Evolutionary conservation across 1,284 basidiomycete genomes (phyloP).

Genomic region (Pisolithus thermaeus): DNA sequence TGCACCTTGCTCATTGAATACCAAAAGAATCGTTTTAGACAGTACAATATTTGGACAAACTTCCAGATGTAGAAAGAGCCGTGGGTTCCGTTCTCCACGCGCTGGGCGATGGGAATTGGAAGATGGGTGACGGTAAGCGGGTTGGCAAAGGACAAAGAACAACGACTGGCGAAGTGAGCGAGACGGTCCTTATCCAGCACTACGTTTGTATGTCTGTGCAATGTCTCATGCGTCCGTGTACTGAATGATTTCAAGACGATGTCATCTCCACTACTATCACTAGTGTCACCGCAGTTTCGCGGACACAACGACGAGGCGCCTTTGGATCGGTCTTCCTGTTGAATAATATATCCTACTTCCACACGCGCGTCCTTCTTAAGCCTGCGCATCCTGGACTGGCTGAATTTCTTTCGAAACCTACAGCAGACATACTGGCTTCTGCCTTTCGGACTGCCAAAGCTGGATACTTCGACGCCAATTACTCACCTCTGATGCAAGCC

Average conservation of each 20-base stretch:
- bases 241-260: constrained; percentile 45
- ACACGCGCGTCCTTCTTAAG: constrained; percentile 47
- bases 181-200: constrained; percentile 62
- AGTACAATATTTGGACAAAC: constrained; percentile 57
- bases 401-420: constrained; percentile 52
- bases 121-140: constrained; percentile 75
- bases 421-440: constrained; percentile 56
- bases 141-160: constrained; percentile 45
- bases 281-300: constrained; percentile 57
- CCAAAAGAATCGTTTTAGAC: constrained; percentile 37
- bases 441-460: constrained; percentile 74
- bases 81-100: constrained; percentile 58
- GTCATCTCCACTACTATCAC: constrained; percentile 55
- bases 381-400: constrained; percentile 41
- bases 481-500: constrained; percentile 66
- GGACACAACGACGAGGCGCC: constrained; percentile 56
- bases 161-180: constrained; percentile 44
- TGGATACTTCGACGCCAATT: constrained; percentile 75
- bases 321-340: constrained; percentile 70
- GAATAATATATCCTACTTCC: constrained; percentile 71
- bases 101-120: constrained; percentile 82
- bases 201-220: constrained; percentile 51
- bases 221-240: background rate
- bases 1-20: background rate
- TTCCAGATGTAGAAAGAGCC: constrained; percentile 63